Conservation (phyloP, 1,284 basidiomycete species). For the Lignosus rhinocerotis region DNA sequence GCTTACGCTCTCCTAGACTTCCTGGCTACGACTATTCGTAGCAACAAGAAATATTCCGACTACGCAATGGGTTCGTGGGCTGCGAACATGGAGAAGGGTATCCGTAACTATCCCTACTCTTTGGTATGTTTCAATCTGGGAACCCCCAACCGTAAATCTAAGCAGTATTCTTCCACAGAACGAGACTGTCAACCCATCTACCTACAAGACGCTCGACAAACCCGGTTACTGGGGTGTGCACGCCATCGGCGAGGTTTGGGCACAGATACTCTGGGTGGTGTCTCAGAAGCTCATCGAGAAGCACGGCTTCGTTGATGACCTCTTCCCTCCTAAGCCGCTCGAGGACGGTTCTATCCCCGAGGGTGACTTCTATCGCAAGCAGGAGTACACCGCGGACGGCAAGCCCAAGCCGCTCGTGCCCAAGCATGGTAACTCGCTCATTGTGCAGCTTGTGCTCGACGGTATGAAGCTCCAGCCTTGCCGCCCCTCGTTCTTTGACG, state of each 20-base stretch:
- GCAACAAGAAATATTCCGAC: slow-evolving; percentile 69
- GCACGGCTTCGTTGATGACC: slow-evolving; percentile 75
- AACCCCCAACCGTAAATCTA: too few relatives aligned
- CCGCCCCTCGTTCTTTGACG: slow-evolving; percentile 88
- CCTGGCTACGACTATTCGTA: slow-evolving; percentile 83
- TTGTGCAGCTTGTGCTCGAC: slow-evolving; percentile 84
- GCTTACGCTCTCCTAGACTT: slow-evolving; percentile 51
- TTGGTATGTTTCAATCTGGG: slow-evolving; percentile 41
- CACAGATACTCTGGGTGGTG: slow-evolving; percentile 89
- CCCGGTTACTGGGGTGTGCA: slow-evolving; percentile 92
- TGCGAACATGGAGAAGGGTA: slow-evolving; percentile 75
- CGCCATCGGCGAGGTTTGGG: slow-evolving; percentile 95
- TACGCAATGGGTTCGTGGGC: slow-evolving; percentile 96
- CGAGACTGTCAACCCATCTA: slow-evolving; percentile 81
- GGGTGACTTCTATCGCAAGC: slow-evolving; percentile 74
- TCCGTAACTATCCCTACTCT: slow-evolving; percentile 88
- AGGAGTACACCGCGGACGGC: slow-evolving; percentile 35
- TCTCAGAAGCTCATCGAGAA: slow-evolving; percentile 75
- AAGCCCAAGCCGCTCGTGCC: slow-evolving; percentile 71
- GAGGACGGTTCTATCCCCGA: slow-evolving; percentile 61
- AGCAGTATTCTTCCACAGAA: slow-evolving; percentile 41
- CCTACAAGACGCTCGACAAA: slow-evolving; percentile 95
- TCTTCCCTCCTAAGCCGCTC: slow-evolving; percentile 78
- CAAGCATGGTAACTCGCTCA: slow-evolving; percentile 89
- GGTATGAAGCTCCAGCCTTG: slow-evolving; percentile 96